Conservation (phyloP, 305 asterid species). For the Fraxinus floribunda region DNA sequence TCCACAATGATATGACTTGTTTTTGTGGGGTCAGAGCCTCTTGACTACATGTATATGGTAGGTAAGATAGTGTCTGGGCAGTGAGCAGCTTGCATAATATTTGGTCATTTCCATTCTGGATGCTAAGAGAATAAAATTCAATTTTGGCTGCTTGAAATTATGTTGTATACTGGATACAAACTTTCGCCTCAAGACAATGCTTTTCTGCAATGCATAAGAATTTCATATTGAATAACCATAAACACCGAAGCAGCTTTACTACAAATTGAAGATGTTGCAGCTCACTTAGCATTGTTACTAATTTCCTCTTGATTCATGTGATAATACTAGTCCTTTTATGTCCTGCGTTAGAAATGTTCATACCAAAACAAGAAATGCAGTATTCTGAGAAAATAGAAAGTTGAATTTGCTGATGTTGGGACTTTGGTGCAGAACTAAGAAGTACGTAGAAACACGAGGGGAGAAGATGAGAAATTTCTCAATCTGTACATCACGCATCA, state of each 20-base stretch:
- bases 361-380: background rate
- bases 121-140: background rate
- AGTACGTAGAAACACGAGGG: background rate
- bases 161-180: background rate
- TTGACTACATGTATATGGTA: background rate
- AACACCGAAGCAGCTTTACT: background rate
- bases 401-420: background rate
- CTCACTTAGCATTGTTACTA: background rate
- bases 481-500: background rate
- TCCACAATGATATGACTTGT: background rate
- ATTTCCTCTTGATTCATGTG: background rate
- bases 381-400: background rate
- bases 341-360: background rate
- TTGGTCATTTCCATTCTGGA: background rate
- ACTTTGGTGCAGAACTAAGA: slow-evolving; percentile 1
- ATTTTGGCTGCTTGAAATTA: background rate
- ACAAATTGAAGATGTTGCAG: background rate
- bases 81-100: background rate
- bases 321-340: background rate
- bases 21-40: background rate
- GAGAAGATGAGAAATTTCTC: background rate
- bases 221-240: background rate
- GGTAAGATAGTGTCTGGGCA: background rate
- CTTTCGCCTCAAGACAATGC: background rate
- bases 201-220: background rate